Evolutionary conservation across 139 green algal species (phyloP), one percentile per base, ranked within the genome.

Genomic region (Micractinium conductrix): DNA sequence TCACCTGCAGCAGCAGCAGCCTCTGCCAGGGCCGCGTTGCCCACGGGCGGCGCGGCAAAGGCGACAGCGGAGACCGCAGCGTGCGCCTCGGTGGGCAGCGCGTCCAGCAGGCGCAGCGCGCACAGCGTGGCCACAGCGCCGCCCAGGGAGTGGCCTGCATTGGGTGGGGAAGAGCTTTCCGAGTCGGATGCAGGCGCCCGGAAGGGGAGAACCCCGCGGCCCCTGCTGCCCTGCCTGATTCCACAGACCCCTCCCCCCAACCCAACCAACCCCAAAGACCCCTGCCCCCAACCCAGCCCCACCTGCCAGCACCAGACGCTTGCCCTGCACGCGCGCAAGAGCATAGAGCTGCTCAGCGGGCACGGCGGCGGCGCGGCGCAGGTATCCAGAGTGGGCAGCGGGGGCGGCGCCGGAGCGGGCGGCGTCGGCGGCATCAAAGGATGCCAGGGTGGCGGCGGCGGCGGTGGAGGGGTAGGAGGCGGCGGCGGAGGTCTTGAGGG

Each of bases 111-210:
- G 10, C 89, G 83, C 33, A 97, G 74, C 9, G 91, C 87, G 71
- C 87, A 93, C 37, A 97, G 90, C 87, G 91, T 91, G 58, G 94
- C 93, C 28, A 97, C 94, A 22, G 94, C 93, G 22, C 93, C 94
- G 43, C 93, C 91, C 74, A 96, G 84, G 5, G 86, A 93, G 83
- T 97, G 94, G 19, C 93, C 93, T 86, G 42, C 26, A 28, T 22
- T 19, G 21, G 40, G 1, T 0, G 17, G 68, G 68, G 19, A 45
- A 37, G 67, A 37, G 17, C n/a, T n/a, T n/a, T n/a, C n/a, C n/a
- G n/a, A n/a, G n/a, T n/a, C 5, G 67, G 67, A 40, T 6, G 63
- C 60, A 6, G 63, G 12, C n/a, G 63, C 4, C 2, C 4, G 63
- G 28, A 37, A 28, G 26, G 60, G 33, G 26, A 68, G 60, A 35